Base-by-base conservation (phyloP, 768 basidiomycete genomes). In the Rubroboletus satanas region DNA sequence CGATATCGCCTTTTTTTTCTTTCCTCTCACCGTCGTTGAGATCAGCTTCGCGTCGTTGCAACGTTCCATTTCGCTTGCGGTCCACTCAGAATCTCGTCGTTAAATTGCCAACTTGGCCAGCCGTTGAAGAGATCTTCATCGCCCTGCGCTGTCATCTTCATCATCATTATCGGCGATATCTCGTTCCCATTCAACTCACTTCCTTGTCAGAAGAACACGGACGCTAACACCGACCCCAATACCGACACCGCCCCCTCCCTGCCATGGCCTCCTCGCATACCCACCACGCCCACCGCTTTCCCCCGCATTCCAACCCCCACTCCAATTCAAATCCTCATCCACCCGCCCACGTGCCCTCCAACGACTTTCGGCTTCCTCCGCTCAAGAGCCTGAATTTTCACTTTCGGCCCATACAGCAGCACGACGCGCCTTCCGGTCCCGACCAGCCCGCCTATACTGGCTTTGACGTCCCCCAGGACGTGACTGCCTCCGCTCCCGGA, bases 341-440 rank as follows among this genome's bases (percentile, higher is more conserved):
- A 18, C 72, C 73, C 7, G 63, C 73, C 35, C 74, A 71, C 58
- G 69, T 74, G 50, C 71, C 71, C 26, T 47, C 77, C 64, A 76
- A 71, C 55, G 73, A 77, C 54, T 70, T 83, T 62, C 83, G 84
- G 37, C 78, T 88, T 5, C 87, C 87, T 0, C 86, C 86, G 18
- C 78, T 89, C 67, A 88, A 82, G 73, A 85, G 87, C 65, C 77
- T 90, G 66, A 84, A 87, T 67, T 87, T 89, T 59, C 66, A 67
- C 52, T 81, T 79, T 51, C 66, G 62, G 49, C 59, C 75, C 23
- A 69, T 71, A 32, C 58, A 71, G 51, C 66, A 62, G 14, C 60
- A 68, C 49, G 56, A 51, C 47, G 31, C 57, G 10, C 58, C 45
- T 0, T 14, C 59, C 44, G 43, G 28, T 0, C 23, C 46, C 21